Percentiles rank a stretch among this genome's conserved stretches.
phyloP scores from a whole-genome alignment of 2,329 filamentous ascomycete species.

The Fusarium floridanum region DNA sequence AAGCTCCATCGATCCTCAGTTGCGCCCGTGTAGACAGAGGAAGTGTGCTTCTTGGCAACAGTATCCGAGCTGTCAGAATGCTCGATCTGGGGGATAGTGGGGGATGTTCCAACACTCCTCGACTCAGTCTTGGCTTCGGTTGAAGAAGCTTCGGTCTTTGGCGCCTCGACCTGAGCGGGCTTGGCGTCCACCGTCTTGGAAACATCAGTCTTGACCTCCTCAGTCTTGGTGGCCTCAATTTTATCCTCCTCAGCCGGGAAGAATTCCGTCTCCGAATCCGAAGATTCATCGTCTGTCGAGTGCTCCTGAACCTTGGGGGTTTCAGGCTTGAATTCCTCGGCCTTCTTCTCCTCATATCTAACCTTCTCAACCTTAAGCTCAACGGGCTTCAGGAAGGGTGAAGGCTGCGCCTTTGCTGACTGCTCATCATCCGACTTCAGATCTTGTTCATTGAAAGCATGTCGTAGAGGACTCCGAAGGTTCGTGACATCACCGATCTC shows the following conservation, averaged over 20 bases:
- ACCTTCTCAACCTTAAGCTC: constrained; percentile 40
- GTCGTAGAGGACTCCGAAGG: constrained; percentile 64
- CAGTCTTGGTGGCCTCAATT: constrained; percentile 3
- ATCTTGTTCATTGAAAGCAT: constrained; percentile 59
- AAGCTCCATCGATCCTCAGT: constrained; percentile 55
- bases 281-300: constrained; percentile 22
- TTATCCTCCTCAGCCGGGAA: constrained; percentile 35
- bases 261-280: constrained; percentile 41
- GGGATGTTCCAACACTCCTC: constrained; percentile 23
- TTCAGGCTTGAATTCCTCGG: constrained; percentile 15
- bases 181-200: constrained; percentile 8
- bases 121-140: constrained; percentile 18
- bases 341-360: constrained; percentile 15
- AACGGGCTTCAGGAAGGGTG: constrained; percentile 35
- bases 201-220: constrained; percentile 14
- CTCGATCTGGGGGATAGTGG: constrained; percentile 34
- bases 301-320: constrained; percentile 4
- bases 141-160: neutral
- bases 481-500: constrained; percentile 69
- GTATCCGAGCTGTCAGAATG: constrained; percentile 48
- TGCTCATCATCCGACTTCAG: constrained; percentile 41
- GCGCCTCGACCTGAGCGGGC: constrained; percentile 4
- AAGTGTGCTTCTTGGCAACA: constrained; percentile 52
- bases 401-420: constrained; percentile 34
- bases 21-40: constrained; percentile 55